Conservation (phyloP, 2,329 filamentous ascomycete genomes). For the Hymenoscyphus linearis region DNA sequence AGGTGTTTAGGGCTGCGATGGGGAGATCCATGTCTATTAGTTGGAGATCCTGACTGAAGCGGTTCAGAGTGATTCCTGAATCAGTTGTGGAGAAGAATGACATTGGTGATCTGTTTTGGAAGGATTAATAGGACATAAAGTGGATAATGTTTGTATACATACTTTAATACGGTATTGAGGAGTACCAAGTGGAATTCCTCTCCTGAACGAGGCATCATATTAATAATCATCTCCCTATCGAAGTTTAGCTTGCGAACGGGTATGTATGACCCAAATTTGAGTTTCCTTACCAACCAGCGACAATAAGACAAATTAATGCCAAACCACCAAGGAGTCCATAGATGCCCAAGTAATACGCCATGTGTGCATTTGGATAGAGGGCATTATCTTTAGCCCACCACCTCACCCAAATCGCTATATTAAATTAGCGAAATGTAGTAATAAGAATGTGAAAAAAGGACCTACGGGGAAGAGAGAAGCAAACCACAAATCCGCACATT, state of each 20-base stretch:
- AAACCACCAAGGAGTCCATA: conserved; percentile 23
- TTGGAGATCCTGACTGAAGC: conserved; percentile 26
- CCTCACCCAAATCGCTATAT: conserved; percentile 28
- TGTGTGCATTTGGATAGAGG: conserved; percentile 11
- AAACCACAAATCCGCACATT: conserved; percentile 7
- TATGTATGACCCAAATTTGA: not conserved
- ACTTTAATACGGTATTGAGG: conserved; percentile 7
- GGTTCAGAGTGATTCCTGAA: conserved; percentile 19
- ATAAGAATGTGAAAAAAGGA: not conserved
- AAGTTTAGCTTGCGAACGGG: conserved; percentile 13
- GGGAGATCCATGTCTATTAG: conserved; percentile 29
- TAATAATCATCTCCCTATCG: conserved; percentile 27
- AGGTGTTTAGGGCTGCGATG: conserved; percentile 4
- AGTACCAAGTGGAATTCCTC: conserved; percentile 4
- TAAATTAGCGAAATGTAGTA: not conserved
- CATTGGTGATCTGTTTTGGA: conserved; percentile 26
- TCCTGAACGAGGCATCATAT: not conserved
- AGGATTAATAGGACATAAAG: conserved; percentile 39
- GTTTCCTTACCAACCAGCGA: not conserved
- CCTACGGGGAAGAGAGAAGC: conserved; percentile 23
- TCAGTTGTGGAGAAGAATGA: conserved; percentile 25
- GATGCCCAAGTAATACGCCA: conserved; percentile 18
- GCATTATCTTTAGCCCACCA: conserved; percentile 29
- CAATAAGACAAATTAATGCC: conserved; percentile 13
- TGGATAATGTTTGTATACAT: conserved; percentile 38